Conservation (phyloP, 1,139 yeast species). For the Scheffersomyces segobiensis region DNA sequence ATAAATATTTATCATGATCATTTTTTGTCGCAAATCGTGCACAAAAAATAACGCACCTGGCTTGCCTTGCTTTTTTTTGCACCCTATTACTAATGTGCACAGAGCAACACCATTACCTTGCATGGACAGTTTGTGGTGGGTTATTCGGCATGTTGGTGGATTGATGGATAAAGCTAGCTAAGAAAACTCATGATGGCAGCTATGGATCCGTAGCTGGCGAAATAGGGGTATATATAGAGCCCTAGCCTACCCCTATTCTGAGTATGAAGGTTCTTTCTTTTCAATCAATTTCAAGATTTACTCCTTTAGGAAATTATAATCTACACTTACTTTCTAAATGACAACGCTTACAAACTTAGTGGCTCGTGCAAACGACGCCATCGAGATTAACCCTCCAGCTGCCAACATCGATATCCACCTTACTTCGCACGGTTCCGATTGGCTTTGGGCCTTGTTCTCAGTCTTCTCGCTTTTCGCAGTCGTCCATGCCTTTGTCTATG, state of each 20-base stretch:
- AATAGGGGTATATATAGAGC: conserved; percentile 1
- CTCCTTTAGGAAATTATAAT: not conserved
- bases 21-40: not conserved
- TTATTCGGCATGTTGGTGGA: not conserved
- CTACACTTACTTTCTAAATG: conserved; percentile 1
- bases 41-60: not conserved
- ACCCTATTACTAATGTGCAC: not conserved
- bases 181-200: not conserved
- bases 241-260: not conserved
- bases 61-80: not conserved
- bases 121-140: not conserved
- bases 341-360: conserved; percentile 14
- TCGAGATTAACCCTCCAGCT: conserved; percentile 46
- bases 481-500: conserved; percentile 39
- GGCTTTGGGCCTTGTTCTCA: conserved; percentile 70
- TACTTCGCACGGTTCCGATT: conserved; percentile 62
- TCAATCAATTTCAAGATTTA: not conserved
- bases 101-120: not conserved
- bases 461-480: conserved; percentile 46
- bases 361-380: conserved; percentile 45
- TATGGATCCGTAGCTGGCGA: not conserved
- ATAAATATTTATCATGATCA: not conserved
- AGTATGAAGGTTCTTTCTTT: not conserved
- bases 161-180: not conserved
- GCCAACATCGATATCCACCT: conserved; percentile 48